Evolutionary conservation across 2,329 filamentous ascomycete genomes (phyloP).

Genomic region (Bipolaris sorokiniana): DNA sequence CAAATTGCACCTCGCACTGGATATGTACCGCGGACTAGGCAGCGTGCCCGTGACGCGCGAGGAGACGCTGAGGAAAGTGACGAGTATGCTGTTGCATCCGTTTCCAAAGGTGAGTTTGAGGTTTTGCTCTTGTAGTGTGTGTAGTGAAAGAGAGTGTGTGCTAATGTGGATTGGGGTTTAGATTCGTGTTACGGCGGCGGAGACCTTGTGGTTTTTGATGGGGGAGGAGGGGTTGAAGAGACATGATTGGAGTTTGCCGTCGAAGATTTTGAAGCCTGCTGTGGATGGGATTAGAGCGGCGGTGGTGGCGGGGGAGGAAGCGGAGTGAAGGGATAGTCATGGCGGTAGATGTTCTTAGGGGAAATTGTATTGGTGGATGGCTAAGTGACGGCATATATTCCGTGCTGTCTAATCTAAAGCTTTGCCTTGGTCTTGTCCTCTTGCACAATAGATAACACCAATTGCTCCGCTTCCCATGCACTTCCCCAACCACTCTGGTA

Average conservation of each 20-base stretch:
- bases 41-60: constrained; percentile 57
- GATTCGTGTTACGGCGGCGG: constrained; percentile 50
- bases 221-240: constrained; percentile 43
- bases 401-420: neutral
- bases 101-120: constrained; percentile 76
- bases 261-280: constrained; percentile 40
- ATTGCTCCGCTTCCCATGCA: constrained; percentile 49
- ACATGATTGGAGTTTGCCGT: constrained; percentile 33
- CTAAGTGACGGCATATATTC: neutral
- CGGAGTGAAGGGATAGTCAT: too few relatives aligned
- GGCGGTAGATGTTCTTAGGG: neutral
- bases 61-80: constrained; percentile 71
- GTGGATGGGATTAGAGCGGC: constrained; percentile 36
- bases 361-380: neutral
- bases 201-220: constrained; percentile 50
- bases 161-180: constrained; percentile 17
- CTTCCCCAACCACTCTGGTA: constrained; percentile 60
- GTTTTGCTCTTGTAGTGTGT: too few relatives aligned
- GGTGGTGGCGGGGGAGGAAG: neutral
- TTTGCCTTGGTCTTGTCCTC: constrained; percentile 17
- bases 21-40: constrained; percentile 76
- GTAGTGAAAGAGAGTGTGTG: neutral
- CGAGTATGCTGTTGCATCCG: constrained; percentile 76
- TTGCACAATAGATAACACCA: constrained; percentile 42
- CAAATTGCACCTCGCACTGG: constrained; percentile 80